Conservation (phyloP, 306 rosid genomes). For the Sicyos baderoa region DNA sequence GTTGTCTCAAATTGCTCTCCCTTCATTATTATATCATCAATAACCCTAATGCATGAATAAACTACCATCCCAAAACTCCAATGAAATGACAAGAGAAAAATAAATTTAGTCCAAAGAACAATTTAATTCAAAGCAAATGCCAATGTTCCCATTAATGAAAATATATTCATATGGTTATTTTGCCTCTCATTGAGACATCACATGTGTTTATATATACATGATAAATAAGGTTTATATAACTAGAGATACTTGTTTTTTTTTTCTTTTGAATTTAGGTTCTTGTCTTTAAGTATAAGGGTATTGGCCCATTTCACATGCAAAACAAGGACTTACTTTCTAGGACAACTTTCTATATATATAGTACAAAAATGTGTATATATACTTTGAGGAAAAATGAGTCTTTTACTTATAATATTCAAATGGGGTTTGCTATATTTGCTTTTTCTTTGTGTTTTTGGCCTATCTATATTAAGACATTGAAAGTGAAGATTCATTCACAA, state of each 20-base stretch:
- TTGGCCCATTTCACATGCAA: constrained; percentile 2
- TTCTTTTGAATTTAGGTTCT: no score
- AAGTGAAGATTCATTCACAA: background rate
- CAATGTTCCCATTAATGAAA: constrained; percentile 1
- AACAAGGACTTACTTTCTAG: constrained; percentile 13
- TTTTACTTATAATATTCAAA: background rate
- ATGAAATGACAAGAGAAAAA: constrained; percentile 13
- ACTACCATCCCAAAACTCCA: constrained; percentile 10
- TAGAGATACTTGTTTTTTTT: background rate
- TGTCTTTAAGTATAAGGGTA: background rate
- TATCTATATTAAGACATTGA: background rate
- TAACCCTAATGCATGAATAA: constrained; percentile 9
- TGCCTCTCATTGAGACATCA: constrained; percentile 12
- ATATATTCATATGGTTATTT: constrained; percentile 13
- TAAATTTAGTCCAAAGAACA: background rate
- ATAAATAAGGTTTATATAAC: background rate
- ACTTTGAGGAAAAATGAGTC: background rate
- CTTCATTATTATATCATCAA: constrained; percentile 15
- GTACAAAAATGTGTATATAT: constrained; percentile 8
- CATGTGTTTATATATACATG: background rate
- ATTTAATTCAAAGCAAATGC: constrained; percentile 15
- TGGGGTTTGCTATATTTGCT: background rate
- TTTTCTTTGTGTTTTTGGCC: background rate
- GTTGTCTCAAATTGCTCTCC: constrained; percentile 16
- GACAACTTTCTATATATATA: background rate